Base-by-base conservation (phyloP, 805 yeast species). In the Candida palmyrensis region DNA sequence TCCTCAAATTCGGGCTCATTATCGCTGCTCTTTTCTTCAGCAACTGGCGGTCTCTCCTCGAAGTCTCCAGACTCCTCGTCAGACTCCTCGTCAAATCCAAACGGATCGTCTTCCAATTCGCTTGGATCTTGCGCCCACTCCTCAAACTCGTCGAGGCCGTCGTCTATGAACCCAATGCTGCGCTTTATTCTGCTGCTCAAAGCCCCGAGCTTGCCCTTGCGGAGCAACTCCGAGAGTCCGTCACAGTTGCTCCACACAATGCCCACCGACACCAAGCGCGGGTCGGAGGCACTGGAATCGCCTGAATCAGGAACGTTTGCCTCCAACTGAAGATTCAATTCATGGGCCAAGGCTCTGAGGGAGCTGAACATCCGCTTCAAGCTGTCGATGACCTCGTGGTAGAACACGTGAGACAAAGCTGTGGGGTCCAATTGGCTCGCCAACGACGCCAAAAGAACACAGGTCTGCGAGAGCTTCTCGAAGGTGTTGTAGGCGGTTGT, bases 211-310 rank as follows among this genome's bases (percentile, higher is more conserved):
- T 75, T 70, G 0, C 87, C 87, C 16, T 51, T 56, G 14, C 60
- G 57, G 4, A 73, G 45, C 13, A 73, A 48, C 6, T 55, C 51
- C 8, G 56, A 52, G 6, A 82, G 32, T 0, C 49, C 45, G 36
- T 78, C 83, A 50, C 88, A 80, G 21, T 62, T 53, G n/a, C 75
- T 67, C 94, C 94, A 85, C 3, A 84, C 62, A 48, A 72, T 71
- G 11, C 88, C 92, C 14, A 83, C 73, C 0, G 75, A 62, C 1
- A 75, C 56, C 19, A 84, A 57, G 44, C 89, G 64, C 19, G 20
- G 14, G 22, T 28, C 19, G 22, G 14, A 33, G 40, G 25, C 35
- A 22, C 23, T 35, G 11, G 39, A 44, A n/a, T 35, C 38, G 14
- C 29, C 35, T n/a, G 15, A n/a, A 14, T 20, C 20, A 12, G 36